Percentiles rank a stretch among this genome's conserved stretches.
phyloP scores from a whole-genome alignment of 148 eudicot genomes.

The Rhododendron griersonianum region DNA sequence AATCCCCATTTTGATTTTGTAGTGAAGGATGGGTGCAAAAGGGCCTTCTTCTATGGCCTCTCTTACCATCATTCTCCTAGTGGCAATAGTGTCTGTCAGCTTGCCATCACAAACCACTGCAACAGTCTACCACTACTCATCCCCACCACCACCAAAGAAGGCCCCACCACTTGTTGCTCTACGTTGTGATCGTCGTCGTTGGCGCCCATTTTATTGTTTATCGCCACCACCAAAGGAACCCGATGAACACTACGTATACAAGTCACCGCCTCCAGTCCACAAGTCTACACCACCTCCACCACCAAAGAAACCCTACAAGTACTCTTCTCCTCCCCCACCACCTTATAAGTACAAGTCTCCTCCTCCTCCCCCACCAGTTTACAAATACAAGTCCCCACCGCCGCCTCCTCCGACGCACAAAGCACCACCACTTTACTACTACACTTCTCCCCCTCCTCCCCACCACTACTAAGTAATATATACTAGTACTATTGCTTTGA shows the following conservation, averaged over 20 bases:
- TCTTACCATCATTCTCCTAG: slow-evolving; percentile 32
- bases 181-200: too few species aligned
- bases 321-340: too few species aligned
- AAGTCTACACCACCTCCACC: background rate
- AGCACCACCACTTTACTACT: background rate
- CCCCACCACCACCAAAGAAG: too few species aligned
- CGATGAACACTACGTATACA: background rate
- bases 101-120: slow-evolving; percentile 23
- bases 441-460: background rate
- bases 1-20: too few species aligned
- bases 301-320: background rate
- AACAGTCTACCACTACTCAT: too few species aligned
- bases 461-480: background rate
- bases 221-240: background rate
- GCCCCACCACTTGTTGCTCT: too few species aligned
- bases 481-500: background rate
- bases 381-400: background rate
- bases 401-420: background rate
- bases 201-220: too few species aligned
- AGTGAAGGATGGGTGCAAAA: background rate
- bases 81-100: slow-evolving; percentile 34
- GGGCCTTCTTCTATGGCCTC: slow-evolving; percentile 26
- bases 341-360: background rate
- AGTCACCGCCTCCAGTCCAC: background rate
- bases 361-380: background rate